Evolutionary conservation across 108 stramenopile species (phyloP), one percentile per base, ranked within the genome.

Genomic region (Nitzschia sp.): DNA sequence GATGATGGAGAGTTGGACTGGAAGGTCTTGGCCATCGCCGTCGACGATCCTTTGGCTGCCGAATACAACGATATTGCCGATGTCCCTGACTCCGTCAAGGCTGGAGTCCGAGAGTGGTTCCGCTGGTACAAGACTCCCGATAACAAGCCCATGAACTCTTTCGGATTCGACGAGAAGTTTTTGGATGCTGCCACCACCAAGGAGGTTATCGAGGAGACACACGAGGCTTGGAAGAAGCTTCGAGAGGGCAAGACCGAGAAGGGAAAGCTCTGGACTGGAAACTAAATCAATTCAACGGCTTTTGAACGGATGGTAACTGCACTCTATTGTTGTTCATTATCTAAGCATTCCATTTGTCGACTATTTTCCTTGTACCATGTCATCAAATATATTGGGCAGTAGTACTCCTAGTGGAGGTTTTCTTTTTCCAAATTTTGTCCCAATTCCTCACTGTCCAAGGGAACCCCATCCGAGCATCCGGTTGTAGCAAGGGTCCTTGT

Each of bases 51-150:
- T 24, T 79, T 99, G 65, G 98, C 98, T 53, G 62, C 73, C 24
- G 79, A 97, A 72, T 95, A 98, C 81, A 93, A 97, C 74, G 97
- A 96, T 61, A 94, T 98, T 58, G 83, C 79, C 41, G 99, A 99
- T 86, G 96, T 99, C 8, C 94, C 94, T 6, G 94, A 90, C 52
- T 80, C 91, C 51, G 80, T 96, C 68, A 88, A 96, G 79, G 93
- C 86, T 38, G 98, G 98, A 53, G 93, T 96, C 63, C 83, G 97
- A 42, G 97, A 97, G 78, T 99, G 98, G 98, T 98, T 99, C 92
- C 91, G 96, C 60, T 98, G 97, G 97, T 99, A 99, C 92, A 99
- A 99, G 91, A 98, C 97, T 21, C 97, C 99, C 17, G 97, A 98
- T 84, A 96, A 94, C 76, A 99, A 99, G 92, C 97, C 98, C 10